A percentile compares a stretch with the other conserved stretches of the same genome.
Evolutionary conservation across 2,329 filamentous ascomycete species (phyloP).

Genomic region (Tolypocladium album): DNA sequence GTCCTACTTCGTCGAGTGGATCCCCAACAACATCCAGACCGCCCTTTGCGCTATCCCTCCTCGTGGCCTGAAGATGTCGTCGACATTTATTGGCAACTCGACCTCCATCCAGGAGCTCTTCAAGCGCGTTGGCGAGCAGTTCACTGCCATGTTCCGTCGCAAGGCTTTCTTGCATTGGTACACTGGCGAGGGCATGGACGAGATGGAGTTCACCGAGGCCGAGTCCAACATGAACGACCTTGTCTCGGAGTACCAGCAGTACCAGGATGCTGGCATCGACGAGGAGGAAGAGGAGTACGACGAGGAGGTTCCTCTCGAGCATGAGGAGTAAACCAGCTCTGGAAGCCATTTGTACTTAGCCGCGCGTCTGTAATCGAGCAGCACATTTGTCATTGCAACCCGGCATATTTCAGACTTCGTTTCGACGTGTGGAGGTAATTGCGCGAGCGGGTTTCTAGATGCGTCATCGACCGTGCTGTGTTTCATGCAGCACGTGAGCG

Average conservation of each 20-base stretch:
- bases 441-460: constrained; percentile 6
- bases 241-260: constrained; percentile 99
- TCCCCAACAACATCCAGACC: constrained; percentile 99
- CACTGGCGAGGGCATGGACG: constrained; percentile 99
- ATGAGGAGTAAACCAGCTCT: constrained; percentile 39
- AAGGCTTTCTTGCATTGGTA: constrained; percentile 99
- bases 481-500: neutral
- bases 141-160: constrained; percentile 99
- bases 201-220: constrained; percentile 99
- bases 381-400: constrained; percentile 6
- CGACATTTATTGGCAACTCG: constrained; percentile 98
- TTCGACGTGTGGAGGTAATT: constrained; percentile 15
- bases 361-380: neutral
- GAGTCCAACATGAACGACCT: constrained; percentile 99
- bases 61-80: constrained; percentile 96
- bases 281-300: constrained; percentile 96
- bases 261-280: constrained; percentile 96
- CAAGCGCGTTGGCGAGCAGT: constrained; percentile 99
- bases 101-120: constrained; percentile 99
- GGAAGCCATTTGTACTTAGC: neutral
- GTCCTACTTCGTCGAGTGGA: constrained; percentile 99
- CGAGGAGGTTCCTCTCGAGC: constrained; percentile 70
- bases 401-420: constrained; percentile 17
- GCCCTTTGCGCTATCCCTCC: constrained; percentile 98
- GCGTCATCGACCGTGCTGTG: neutral